A percentile compares a stretch with the other conserved stretches of the same genome.
phyloP scores from a whole-genome alignment of 352 stramenopile genomes.

The Phytophthora lateralis region DNA sequence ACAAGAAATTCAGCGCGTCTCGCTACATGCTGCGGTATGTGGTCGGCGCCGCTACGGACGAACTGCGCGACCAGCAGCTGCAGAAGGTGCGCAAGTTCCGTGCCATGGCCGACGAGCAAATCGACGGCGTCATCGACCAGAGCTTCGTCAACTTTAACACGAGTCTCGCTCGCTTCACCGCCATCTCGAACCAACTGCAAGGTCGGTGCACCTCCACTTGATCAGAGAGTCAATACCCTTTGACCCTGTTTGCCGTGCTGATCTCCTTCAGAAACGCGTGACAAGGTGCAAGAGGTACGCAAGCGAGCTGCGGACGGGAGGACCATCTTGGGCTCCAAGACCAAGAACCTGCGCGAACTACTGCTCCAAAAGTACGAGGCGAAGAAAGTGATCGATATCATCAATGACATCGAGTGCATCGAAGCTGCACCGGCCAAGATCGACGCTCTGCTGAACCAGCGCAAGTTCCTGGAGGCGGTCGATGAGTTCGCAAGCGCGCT shows the following conservation, averaged over 20 bases:
- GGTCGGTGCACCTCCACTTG: conserved; percentile 30
- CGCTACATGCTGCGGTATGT: conserved; percentile 85
- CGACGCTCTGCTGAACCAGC: conserved; percentile 52
- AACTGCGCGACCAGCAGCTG: conserved; percentile 72
- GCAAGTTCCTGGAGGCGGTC: conserved; percentile 65
- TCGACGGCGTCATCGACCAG: conserved; percentile 82
- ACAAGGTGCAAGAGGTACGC: conserved; percentile 70
- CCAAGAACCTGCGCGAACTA: conserved; percentile 80
- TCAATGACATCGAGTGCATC: conserved; percentile 86
- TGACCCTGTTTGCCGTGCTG: not conserved
- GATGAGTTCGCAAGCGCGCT: conserved; percentile 77
- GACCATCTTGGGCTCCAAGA: conserved; percentile 84
- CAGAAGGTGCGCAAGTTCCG: conserved; percentile 64
- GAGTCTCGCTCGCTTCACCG: conserved; percentile 77
- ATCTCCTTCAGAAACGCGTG: conserved; percentile 54
- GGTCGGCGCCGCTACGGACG: conserved; percentile 68
- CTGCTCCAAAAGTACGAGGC: conserved; percentile 84
- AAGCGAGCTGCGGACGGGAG: conserved; percentile 79
- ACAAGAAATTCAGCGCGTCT: conserved; percentile 84
- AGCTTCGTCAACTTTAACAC: conserved; percentile 89
- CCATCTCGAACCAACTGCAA: conserved; percentile 80
- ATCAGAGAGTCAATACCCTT: not conserved
- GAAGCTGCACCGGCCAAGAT: conserved; percentile 75
- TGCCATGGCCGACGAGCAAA: conserved; percentile 74
- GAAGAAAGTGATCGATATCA: conserved; percentile 85